These are phyloP conservation scores for Fusarium dlaminii DNA, from an alignment of 2,329 filamentous ascomycete species.

Conservation along the genomic window DNA sequence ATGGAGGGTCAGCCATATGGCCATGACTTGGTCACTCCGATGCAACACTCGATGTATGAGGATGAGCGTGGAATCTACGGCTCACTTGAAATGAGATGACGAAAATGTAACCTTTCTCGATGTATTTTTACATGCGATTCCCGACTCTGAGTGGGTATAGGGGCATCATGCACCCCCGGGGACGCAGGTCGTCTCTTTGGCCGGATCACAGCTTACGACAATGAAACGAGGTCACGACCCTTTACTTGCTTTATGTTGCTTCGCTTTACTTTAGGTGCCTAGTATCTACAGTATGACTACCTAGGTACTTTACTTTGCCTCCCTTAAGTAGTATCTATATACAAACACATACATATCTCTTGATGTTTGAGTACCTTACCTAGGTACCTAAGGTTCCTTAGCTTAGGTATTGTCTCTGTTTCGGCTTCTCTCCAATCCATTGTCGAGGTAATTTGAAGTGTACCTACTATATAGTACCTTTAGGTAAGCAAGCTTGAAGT, in stretches of 20 bases:
- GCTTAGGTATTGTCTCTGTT: neutral
- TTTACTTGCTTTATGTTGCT: neutral
- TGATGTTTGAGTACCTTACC: neutral
- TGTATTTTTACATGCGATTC: constrained; percentile 24
- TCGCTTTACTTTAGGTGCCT: neutral
- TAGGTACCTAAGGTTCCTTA: neutral
- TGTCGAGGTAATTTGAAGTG: neutral
- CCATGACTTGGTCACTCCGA: constrained; percentile 18
- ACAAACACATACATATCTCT: neutral
- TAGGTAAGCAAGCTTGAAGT: neutral
- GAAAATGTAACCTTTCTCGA: neutral
- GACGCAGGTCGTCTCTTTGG: constrained; percentile 24
- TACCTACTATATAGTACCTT: neutral
- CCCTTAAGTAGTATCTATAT: neutral
- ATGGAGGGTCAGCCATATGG: constrained; percentile 20
- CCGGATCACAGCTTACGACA: constrained; percentile 34
- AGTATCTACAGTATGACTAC: neutral
- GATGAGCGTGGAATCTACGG: constrained; percentile 26
- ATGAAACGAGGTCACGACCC: constrained; percentile 26
- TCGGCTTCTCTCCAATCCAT: neutral
- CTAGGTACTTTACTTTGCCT: neutral
- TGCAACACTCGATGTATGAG: constrained; percentile 21
- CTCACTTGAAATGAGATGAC: constrained; percentile 27
- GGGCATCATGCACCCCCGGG: constrained; percentile 1
- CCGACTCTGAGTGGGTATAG: constrained; percentile 2